phyloP scores from a whole-genome alignment of 352 stramenopile species.

The Pythium plurisporium region DNA sequence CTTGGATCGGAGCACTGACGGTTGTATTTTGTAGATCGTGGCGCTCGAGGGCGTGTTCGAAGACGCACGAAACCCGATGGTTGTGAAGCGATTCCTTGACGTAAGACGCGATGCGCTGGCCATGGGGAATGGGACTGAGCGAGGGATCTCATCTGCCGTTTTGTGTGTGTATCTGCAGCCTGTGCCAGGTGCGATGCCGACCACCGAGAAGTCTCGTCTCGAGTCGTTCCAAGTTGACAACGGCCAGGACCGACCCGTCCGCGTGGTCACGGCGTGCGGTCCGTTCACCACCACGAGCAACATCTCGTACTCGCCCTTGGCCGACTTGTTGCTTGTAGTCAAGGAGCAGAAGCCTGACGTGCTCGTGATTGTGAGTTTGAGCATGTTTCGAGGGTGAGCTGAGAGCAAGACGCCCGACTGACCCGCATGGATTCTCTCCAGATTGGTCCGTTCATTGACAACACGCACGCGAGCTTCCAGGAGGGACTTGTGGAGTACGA shows the following conservation, averaged over 20 bases:
- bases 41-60: conserved; percentile 71
- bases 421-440: conserved; percentile 14
- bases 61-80: conserved; percentile 65
- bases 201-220: conserved; percentile 36
- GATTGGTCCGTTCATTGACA: conserved; percentile 96
- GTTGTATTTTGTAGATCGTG: conserved; percentile 51
- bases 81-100: conserved; percentile 75
- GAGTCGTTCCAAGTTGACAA: conserved; percentile 45
- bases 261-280: conserved; percentile 88
- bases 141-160: background rate
- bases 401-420: background rate
- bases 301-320: conserved; percentile 93
- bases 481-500: conserved; percentile 78
- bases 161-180: conserved; percentile 25
- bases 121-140: background rate
- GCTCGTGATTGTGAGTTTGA: conserved; percentile 79
- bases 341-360: conserved; percentile 90
- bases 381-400: background rate
- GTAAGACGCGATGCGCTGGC: conserved; percentile 24
- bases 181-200: conserved; percentile 51
- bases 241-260: conserved; percentile 36
- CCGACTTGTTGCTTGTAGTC: conserved; percentile 88
- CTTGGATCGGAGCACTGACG: background rate
- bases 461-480: conserved; percentile 85
- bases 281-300: conserved; percentile 95